Conservation (phyloP, 805 yeast species). For the Wickerhamiella alocasiicola region DNA sequence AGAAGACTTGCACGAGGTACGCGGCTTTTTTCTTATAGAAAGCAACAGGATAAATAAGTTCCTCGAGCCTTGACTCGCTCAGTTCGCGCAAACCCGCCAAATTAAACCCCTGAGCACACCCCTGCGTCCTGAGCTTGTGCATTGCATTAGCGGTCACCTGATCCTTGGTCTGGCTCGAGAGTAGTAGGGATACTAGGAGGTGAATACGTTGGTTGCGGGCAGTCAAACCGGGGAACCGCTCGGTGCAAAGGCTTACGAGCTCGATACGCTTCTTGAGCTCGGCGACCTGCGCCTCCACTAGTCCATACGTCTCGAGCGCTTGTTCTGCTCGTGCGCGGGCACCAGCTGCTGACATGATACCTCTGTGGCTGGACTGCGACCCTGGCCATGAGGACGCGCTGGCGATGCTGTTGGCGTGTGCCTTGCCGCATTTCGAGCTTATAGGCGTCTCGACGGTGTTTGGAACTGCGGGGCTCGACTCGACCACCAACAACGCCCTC, state of each 20-base stretch:
- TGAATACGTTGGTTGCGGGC: conserved; percentile 47
- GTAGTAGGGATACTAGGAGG: conserved; percentile 65
- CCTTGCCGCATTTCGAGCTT: conserved; percentile 45
- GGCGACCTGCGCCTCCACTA: background rate
- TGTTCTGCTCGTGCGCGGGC: too few relatives aligned
- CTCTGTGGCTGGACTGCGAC: conserved; percentile 84
- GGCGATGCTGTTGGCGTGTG: conserved; percentile 53
- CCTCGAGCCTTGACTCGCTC: conserved; percentile 45
- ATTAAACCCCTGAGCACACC: conserved; percentile 26
- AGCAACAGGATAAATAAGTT: conserved; percentile 66
- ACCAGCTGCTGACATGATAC: conserved; percentile 38
- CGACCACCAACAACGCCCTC: conserved; percentile 59
- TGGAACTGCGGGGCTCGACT: conserved; percentile 53
- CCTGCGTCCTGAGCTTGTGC: conserved; percentile 42
- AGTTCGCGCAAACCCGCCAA: conserved; percentile 22
- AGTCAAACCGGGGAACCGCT: conserved; percentile 28
- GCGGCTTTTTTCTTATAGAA: conserved; percentile 71
- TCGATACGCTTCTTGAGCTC: background rate
- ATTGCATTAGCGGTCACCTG: conserved; percentile 70
- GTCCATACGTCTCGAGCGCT: conserved; percentile 1
- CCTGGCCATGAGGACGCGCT: conserved; percentile 86
- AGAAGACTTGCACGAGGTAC: conserved; percentile 52
- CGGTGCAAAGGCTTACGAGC: conserved; percentile 3
- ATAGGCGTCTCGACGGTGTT: conserved; percentile 65
- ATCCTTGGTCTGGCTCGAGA: conserved; percentile 86